phyloP scores from a whole-genome alignment of 306 rosid genomes.

The Vachellia pachyceras region DNA sequence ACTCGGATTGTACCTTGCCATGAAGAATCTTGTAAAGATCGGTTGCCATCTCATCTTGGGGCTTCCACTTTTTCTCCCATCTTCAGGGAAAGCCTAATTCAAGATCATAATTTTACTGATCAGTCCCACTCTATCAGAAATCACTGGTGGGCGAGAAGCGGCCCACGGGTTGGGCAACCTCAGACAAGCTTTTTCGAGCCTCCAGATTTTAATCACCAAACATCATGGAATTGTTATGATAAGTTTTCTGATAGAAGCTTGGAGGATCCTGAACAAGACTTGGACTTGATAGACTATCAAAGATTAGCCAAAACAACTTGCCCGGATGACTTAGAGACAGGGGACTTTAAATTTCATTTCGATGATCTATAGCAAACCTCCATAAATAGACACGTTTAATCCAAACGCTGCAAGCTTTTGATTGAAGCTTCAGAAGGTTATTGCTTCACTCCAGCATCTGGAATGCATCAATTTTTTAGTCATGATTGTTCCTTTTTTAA shows the following conservation, averaged over 20 bases:
- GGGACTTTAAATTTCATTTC: constrained; percentile 69
- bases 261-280: constrained; percentile 61
- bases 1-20: constrained; percentile 42
- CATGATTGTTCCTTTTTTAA: constrained; percentile 35
- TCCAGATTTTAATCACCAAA: constrained; percentile 62
- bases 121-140: constrained; percentile 41
- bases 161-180: constrained; percentile 34
- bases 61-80: constrained; percentile 76
- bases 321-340: constrained; percentile 65
- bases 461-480: constrained; percentile 47
- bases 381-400: constrained; percentile 53
- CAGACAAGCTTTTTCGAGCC: constrained; percentile 87
- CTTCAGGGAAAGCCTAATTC: constrained; percentile 60
- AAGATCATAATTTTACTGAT: constrained; percentile 43
- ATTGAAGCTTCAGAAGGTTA: constrained; percentile 52
- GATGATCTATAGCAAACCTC: constrained; percentile 75
- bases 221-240: constrained; percentile 40
- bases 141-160: constrained; percentile 87
- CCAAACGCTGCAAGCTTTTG: constrained; percentile 46
- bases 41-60: constrained; percentile 55
- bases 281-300: constrained; percentile 53
- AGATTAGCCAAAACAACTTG: constrained; percentile 52
- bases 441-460: constrained; percentile 36
- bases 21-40: constrained; percentile 48
- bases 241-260: constrained; percentile 64